phyloP scores from a whole-genome alignment of 1,139 yeast species.

The Debaryomyces subglobosus region DNA sequence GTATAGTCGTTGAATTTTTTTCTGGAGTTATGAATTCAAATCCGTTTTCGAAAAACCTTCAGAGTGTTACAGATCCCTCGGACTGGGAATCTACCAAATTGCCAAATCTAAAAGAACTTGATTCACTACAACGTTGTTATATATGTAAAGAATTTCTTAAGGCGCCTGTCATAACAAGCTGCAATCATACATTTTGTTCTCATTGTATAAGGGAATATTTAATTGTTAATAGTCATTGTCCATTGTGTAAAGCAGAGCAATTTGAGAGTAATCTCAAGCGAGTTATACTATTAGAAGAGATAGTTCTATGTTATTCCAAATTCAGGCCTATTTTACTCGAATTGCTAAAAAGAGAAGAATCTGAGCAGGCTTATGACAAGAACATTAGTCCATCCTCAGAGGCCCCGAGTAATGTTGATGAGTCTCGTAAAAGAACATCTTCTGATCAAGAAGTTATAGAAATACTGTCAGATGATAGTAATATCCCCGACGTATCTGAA shows the following conservation, averaged over 20 bases:
- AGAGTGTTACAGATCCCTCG: constrained; percentile 61
- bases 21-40: constrained; percentile 14
- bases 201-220: constrained; percentile 80
- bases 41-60: constrained; percentile 19
- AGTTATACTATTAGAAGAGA: constrained; percentile 73
- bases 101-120: constrained; percentile 64
- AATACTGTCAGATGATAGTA: constrained; percentile 18
- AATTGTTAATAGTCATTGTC: constrained; percentile 65
- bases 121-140: constrained; percentile 76
- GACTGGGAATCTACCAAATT: constrained; percentile 62
- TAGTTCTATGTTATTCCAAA: constrained; percentile 56
- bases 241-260: constrained; percentile 74
- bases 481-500: not conserved
- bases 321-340: constrained; percentile 44
- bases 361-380: not conserved
- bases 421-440: constrained; percentile 3
- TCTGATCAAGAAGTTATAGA: constrained; percentile 22
- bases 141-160: constrained; percentile 85
- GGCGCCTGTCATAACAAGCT: constrained; percentile 84
- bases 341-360: constrained; percentile 16
- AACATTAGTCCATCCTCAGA: not conserved
- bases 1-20: not conserved
- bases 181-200: constrained; percentile 92
- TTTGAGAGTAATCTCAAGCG: constrained; percentile 72
- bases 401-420: not conserved